phyloP scores from a whole-genome alignment of 73 alveolate genomes.

The Paramecium pentaurelia region DNA sequence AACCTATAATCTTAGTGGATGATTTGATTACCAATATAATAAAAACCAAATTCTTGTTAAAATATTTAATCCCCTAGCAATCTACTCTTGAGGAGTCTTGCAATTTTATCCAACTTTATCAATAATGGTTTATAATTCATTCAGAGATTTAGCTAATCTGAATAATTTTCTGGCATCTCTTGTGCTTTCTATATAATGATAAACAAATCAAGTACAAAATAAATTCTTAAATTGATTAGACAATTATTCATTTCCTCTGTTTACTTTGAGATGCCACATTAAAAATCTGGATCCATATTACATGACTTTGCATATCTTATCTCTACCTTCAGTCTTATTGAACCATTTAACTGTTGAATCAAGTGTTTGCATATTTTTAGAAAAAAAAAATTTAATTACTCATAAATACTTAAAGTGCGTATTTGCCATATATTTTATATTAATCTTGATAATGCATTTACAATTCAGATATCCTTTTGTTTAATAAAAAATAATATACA shows the following conservation, averaged over 20 bases:
- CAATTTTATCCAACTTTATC: neutral
- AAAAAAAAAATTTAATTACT: neutral
- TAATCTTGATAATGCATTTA: neutral
- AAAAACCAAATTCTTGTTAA: conserved; percentile 71
- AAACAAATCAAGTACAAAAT: conserved; percentile 50
- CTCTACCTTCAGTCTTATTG: conserved; percentile 82
- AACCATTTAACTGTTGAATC: conserved; percentile 56
- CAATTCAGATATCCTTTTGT: neutral
- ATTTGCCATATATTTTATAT: neutral
- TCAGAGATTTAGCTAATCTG: conserved; percentile 76
- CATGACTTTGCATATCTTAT: conserved; percentile 82
- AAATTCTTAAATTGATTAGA: conserved; percentile 69
- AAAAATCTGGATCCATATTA: conserved; percentile 75
- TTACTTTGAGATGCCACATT: conserved; percentile 59
- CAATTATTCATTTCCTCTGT: conserved; percentile 59
- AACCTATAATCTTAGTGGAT: conserved; percentile 42
- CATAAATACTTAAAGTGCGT: neutral
- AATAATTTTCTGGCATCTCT: conserved; percentile 80
- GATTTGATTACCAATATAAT: conserved; percentile 63
- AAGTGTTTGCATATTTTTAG: conserved; percentile 23
- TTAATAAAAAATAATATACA: neutral
- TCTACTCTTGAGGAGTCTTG: neutral
- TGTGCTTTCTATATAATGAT: conserved; percentile 60
- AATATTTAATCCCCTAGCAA: conserved; percentile 54
- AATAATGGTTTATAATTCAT: conserved; percentile 70